Evolutionary conservation across 108 stramenopile species (phyloP).

Genomic region (Aureococcus anophagefferens): DNA sequence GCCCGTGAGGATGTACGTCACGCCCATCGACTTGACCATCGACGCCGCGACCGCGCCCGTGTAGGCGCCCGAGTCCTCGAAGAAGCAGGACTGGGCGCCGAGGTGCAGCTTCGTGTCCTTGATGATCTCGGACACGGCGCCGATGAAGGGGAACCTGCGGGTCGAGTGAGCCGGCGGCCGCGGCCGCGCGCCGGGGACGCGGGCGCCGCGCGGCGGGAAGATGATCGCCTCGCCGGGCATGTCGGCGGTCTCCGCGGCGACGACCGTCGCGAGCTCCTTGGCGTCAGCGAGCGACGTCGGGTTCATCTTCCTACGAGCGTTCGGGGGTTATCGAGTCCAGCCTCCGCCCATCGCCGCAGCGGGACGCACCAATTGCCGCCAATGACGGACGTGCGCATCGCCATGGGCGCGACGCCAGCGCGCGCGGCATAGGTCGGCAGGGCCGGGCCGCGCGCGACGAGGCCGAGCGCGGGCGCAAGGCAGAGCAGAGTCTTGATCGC

Average conservation of each 20-base stretch:
- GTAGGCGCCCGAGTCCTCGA: constrained; percentile 76
- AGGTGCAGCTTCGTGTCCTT: constrained; percentile 45
- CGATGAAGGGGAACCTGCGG: constrained; percentile 71
- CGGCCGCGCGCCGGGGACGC: no score
- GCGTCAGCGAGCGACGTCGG: constrained; percentile 64
- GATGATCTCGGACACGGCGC: constrained; percentile 45
- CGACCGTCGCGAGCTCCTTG: constrained; percentile 46
- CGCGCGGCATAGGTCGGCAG: no score
- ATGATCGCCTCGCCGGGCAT: constrained; percentile 47
- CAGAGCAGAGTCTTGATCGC: no score
- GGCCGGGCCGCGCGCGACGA: no score
- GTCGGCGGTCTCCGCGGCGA: constrained; percentile 37
- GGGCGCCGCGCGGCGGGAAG: constrained; percentile 74
- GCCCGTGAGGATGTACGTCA: constrained; percentile 48
- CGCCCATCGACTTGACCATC: constrained; percentile 53
- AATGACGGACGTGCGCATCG: no score
- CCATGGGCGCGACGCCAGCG: no score
- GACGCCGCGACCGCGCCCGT: constrained; percentile 85
- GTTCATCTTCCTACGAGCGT: constrained; percentile 85
- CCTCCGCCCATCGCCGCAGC: no score
- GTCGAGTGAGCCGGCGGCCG: no score
- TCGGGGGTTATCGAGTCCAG: no score
- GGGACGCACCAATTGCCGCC: no score
- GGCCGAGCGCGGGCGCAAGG: no score
- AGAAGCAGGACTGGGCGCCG: constrained; percentile 61